Evolutionary conservation across 495 filamentous ascomycete genomes (phyloP), one percentile per base, ranked within the genome.

Genomic region (Tetracladium marchalianum): DNA sequence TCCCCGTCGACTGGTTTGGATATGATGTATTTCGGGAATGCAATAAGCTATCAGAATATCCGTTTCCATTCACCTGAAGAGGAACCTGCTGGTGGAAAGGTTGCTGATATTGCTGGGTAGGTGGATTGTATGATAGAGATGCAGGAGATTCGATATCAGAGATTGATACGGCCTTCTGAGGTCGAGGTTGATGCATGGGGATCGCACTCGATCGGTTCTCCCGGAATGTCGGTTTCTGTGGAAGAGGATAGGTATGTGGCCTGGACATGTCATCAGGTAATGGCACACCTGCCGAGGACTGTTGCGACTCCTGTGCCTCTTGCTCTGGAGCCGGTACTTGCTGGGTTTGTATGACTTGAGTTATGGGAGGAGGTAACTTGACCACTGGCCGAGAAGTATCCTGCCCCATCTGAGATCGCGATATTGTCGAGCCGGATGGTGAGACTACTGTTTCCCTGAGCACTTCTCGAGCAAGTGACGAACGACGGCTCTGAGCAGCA

Each of bases 121-220:
- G 65, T 19, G 78, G 76, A 42, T 84, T 78, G 52, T 85, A 81
- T 1, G 75, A 69, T 54, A 84, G 73, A 15, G 71, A 80, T 15
- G 75, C 80, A 2, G 93, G 89, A 17, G 81, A 87, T 61, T 97
- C 92, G 51, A 99, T 96, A 58, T 87, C 89, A 27, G 88, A 87
- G 46, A 97, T 82, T 19, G 92, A 96, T 22, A 99, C 84, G 2
- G 89, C 69, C 69, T 96, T 95, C 63, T 97, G 89, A 3, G 92
- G 92, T 36, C 87, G 84, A 42, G 92, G 92, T 60, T 99, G 92
- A 57, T 97, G 86, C 85, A 97, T 95, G 5, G 88, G 84, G 34
- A 96, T 79, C 17, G 76, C 71, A 38, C 69, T 81, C 38, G 76
- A 76, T 46, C 81, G 81, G 59, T 80, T 90, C 66, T 94, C 90